Conservation (phyloP, 2,329 filamentous ascomycete species). For the Onygena corvina region DNA sequence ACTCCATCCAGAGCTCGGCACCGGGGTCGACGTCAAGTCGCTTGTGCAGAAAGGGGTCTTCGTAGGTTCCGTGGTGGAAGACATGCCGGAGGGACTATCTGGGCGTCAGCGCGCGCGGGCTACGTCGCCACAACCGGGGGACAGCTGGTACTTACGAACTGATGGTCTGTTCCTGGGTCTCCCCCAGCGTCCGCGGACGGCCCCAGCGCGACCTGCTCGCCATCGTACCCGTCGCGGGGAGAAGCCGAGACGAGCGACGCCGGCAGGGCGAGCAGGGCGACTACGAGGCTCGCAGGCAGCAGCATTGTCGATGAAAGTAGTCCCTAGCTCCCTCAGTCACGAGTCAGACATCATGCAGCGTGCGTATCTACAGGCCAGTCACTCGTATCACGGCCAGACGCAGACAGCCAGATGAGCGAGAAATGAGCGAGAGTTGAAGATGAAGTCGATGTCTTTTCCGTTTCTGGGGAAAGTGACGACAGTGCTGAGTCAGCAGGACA, state of each 20-base stretch:
- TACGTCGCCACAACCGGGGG: neutral
- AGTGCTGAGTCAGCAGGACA: neutral
- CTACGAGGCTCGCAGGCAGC: neutral
- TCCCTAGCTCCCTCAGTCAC: neutral
- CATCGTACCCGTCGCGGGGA: neutral
- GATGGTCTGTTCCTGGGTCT: slow-evolving; percentile 19
- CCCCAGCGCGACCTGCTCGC: slow-evolving; percentile 10
- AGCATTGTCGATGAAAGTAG: neutral
- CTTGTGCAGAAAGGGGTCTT: slow-evolving; percentile 64
- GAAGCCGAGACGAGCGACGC: neutral
- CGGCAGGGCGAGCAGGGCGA: neutral
- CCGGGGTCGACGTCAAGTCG: slow-evolving; percentile 57
- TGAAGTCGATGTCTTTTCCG: neutral
- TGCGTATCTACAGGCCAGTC: neutral
- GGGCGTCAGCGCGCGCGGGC: neutral
- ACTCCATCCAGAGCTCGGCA: slow-evolving; percentile 40
- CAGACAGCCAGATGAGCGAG: too few species aligned
- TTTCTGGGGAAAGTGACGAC: neutral
- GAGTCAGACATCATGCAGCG: slow-evolving; percentile 3
- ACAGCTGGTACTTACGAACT: slow-evolving; percentile 27
- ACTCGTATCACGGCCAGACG: neutral
- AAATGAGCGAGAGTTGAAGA: neutral
- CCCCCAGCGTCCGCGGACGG: slow-evolving; percentile 15
- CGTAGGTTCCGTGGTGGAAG: slow-evolving; percentile 78
- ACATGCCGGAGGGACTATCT: slow-evolving; percentile 59